Evolutionary conservation across 2,329 filamentous ascomycete species (phyloP), one percentile per base, ranked within the genome.

Genomic region (Ascochyta fabae): DNA sequence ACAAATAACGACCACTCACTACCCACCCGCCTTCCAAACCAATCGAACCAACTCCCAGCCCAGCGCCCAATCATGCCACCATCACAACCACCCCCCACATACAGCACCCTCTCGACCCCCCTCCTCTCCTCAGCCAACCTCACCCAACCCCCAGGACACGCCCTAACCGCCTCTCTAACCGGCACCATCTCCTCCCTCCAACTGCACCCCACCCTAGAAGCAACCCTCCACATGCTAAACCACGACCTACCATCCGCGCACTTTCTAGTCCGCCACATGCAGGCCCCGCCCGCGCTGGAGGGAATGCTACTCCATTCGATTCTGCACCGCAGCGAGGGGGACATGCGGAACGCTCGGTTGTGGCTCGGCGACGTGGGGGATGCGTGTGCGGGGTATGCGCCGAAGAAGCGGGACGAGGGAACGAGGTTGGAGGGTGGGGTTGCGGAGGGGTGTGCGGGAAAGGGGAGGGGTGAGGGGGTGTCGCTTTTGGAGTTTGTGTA

Each of bases 251-350:
- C 80, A 4, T 75, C 72, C 19, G 81, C 81, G 0, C 81, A 84
- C 66, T 84, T 84, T 65, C 74, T 84, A 1, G 73, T 81, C 23
- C 76, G 81, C 1, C 79, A 84, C 60, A 83, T 83, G 80, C 78
- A 82, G 66, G 75, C 77, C 8, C 65, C 75, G 13, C 81, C 81
- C 0, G 78, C 79, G 0, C 73, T 74, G 36, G 82, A 83, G 57
- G 79, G 77, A 15, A 84, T 84, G 81, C 77, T 80, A 35, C 70
- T 83, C 1, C 81, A 83, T 58, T 77, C 78, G 4, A 78, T 84
- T 13, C 63, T 84, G 56, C 81, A 83, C 53, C 72, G 80, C 1
- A 73, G 81, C 24, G 82, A 84, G 65, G 81, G 81, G 4, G 81
- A 83, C 52, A 77, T 80, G 48, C 69, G 77, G 23, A 83, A 84